phyloP scores from a whole-genome alignment of 306 rosid species.

The Betula pendula region DNA sequence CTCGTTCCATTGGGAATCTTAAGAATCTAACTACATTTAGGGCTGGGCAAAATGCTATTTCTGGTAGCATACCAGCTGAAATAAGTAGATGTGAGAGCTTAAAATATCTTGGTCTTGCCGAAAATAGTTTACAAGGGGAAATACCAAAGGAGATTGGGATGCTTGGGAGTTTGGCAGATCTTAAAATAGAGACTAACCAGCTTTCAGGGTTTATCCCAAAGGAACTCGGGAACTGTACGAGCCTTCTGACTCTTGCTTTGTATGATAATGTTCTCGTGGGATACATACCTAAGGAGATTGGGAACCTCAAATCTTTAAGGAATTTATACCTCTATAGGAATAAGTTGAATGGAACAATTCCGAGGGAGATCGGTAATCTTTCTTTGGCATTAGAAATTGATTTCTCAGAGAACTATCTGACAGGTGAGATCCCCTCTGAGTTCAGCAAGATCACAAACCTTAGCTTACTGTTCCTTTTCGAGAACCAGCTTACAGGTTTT shows the following conservation, averaged over 20 bases:
- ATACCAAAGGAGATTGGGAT: constrained; percentile 80
- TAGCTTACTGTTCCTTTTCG: constrained; percentile 73
- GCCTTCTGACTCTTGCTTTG: constrained; percentile 70
- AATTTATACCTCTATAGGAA: constrained; percentile 76
- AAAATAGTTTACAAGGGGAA: constrained; percentile 71
- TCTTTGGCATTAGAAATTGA: constrained; percentile 61
- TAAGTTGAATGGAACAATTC: constrained; percentile 86
- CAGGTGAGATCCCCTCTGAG: constrained; percentile 74
- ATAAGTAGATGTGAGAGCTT: constrained; percentile 70
- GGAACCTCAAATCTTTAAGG: constrained; percentile 66
- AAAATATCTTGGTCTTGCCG: constrained; percentile 81
- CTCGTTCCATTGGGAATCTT: constrained; percentile 76
- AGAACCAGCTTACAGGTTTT: constrained; percentile 80
- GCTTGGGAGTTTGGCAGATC: constrained; percentile 60
- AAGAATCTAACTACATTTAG: constrained; percentile 60
- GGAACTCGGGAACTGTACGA: constrained; percentile 79
- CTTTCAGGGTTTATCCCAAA: constrained; percentile 75
- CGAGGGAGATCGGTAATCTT: constrained; percentile 90
- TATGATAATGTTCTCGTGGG: constrained; percentile 74
- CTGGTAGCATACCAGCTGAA: constrained; percentile 77
- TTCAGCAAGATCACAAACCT: constrained; percentile 66
- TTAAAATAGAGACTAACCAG: constrained; percentile 68
- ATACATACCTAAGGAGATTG: constrained; percentile 66
- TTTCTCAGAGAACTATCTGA: constrained; percentile 79
- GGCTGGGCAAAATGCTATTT: constrained; percentile 84